Evolutionary conservation across 2,329 filamentous ascomycete genomes (phyloP).

Genomic region (Sarocladiaceae sp.): DNA sequence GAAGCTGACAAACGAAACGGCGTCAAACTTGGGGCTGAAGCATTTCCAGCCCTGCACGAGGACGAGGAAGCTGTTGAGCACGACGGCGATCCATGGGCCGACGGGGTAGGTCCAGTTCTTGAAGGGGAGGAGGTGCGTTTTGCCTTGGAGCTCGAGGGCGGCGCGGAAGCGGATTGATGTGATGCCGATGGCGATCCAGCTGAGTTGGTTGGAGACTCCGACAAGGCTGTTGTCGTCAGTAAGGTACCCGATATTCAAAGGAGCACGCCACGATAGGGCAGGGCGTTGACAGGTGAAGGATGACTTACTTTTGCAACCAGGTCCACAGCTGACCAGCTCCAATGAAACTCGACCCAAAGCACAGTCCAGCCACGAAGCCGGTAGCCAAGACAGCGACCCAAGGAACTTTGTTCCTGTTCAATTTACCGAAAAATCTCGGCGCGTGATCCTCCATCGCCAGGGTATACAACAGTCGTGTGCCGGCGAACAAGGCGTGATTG

Average conservation of each 20-base stretch:
- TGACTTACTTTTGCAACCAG: slow-evolving; percentile 59
- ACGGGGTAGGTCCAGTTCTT: slow-evolving; percentile 64
- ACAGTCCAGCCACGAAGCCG: slow-evolving; percentile 52
- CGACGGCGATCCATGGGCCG: slow-evolving; percentile 30
- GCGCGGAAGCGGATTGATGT: slow-evolving; percentile 62
- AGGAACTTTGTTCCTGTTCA: slow-evolving; percentile 31
- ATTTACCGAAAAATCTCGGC: slow-evolving; percentile 44
- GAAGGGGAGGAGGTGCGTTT: slow-evolving; percentile 57
- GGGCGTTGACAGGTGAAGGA: no score
- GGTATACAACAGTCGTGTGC: slow-evolving; percentile 29
- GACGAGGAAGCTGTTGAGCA: slow-evolving; percentile 56
- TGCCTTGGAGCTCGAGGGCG: slow-evolving; percentile 52
- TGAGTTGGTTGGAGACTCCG: slow-evolving; percentile 63
- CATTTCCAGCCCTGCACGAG: slow-evolving; percentile 61
- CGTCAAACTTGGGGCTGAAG: slow-evolving; percentile 55
- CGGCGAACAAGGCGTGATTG: slow-evolving; percentile 33
- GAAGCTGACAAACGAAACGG: slow-evolving; percentile 58
- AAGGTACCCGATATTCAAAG: no score
- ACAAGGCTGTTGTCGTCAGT: slow-evolving; percentile 43
- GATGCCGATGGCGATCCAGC: slow-evolving; percentile 61
- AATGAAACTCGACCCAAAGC: slow-evolving; percentile 62
- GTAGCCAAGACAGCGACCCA: slow-evolving; percentile 44
- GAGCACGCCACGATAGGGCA: no score
- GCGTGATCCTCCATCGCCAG: slow-evolving; percentile 44
- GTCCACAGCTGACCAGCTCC: slow-evolving; percentile 62